phyloP scores from a whole-genome alignment of 352 stramenopile species.

The Achlya hypogyna region DNA sequence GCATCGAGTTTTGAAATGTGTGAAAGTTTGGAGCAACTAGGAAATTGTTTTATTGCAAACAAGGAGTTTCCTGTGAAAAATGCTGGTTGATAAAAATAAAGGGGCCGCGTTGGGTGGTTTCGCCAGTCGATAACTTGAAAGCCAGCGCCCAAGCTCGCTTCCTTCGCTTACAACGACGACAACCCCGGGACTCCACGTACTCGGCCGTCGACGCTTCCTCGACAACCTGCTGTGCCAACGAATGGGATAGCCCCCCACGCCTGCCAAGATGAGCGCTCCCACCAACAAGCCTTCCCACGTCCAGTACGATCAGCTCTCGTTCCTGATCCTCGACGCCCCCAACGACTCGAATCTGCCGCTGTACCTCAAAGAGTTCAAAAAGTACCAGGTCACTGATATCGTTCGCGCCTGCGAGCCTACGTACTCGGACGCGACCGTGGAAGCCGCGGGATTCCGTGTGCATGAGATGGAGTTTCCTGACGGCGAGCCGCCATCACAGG shows the following conservation, averaged over 20 bases:
- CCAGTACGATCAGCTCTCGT: slow-evolving; percentile 86
- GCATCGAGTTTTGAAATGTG: too few species aligned
- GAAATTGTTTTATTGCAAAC: too few species aligned
- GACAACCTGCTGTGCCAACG: neutral
- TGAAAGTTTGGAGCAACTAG: too few species aligned
- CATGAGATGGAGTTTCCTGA: slow-evolving; percentile 97
- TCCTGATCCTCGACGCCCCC: slow-evolving; percentile 98
- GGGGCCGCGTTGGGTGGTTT: neutral
- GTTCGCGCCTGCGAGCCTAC: slow-evolving; percentile 95
- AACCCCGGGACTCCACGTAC: neutral
- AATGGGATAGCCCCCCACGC: slow-evolving; percentile 20
- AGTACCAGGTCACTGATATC: slow-evolving; percentile 92
- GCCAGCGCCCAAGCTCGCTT: neutral
- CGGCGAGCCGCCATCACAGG: slow-evolving; percentile 85
- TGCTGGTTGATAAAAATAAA: neutral
- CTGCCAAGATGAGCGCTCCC: slow-evolving; percentile 54
- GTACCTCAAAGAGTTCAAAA: slow-evolving; percentile 96
- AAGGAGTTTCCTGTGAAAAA: too few species aligned
- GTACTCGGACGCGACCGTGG: slow-evolving; percentile 87
- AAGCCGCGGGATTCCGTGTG: slow-evolving; percentile 84
- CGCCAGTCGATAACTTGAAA: neutral
- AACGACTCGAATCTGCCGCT: slow-evolving; percentile 94
- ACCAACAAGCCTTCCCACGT: slow-evolving; percentile 84
- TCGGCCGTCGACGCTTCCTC: neutral
- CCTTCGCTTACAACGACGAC: neutral